phyloP scores from a whole-genome alignment of 805 yeast genomes.

The Schizosaccharomyces osmophilus region DNA sequence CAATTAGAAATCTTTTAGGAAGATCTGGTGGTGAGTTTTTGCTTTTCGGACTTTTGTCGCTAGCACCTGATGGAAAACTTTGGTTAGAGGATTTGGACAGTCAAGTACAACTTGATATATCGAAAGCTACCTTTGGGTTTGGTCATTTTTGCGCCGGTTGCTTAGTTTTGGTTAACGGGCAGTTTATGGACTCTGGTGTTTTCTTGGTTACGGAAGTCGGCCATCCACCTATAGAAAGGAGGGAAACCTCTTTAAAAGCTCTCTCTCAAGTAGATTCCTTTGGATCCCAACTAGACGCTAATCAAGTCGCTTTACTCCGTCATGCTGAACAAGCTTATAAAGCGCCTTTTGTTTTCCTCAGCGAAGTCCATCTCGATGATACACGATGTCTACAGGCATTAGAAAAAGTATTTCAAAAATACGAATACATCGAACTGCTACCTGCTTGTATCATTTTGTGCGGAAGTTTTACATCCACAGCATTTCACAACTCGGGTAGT shows the following conservation, averaged over 20 bases:
- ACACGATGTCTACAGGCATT: conserved; percentile 34
- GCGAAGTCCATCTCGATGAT: conserved; percentile 45
- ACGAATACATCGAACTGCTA: conserved; percentile 24
- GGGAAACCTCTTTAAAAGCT: conserved; percentile 40
- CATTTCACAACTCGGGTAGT: conserved; percentile 34
- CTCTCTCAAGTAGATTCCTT: conserved; percentile 59
- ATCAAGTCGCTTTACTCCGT: conserved; percentile 29
- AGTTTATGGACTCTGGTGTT: conserved; percentile 31
- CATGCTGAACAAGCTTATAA: conserved; percentile 30
- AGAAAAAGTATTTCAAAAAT: conserved; percentile 29
- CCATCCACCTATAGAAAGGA: conserved; percentile 70
- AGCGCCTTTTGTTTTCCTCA: conserved; percentile 47
- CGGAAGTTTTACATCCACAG: conserved; percentile 55
- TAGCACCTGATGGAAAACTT: conserved; percentile 41
- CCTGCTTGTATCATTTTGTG: conserved; percentile 53
- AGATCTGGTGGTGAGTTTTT: conserved; percentile 54
- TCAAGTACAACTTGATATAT: conserved; percentile 34
- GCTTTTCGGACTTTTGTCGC: conserved; percentile 50
- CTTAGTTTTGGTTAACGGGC: conserved; percentile 63
- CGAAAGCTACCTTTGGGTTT: conserved; percentile 30
- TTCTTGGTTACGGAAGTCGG: conserved; percentile 56
- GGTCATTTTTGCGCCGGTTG: conserved; percentile 49
- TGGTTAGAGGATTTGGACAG: conserved; percentile 65
- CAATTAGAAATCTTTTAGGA: conserved; percentile 67
- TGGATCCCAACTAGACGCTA: conserved; percentile 33